These are phyloP conservation scores for Medicago ruthenica DNA, from an alignment of 306 rosid genomes.

Conservation along the genomic window DNA sequence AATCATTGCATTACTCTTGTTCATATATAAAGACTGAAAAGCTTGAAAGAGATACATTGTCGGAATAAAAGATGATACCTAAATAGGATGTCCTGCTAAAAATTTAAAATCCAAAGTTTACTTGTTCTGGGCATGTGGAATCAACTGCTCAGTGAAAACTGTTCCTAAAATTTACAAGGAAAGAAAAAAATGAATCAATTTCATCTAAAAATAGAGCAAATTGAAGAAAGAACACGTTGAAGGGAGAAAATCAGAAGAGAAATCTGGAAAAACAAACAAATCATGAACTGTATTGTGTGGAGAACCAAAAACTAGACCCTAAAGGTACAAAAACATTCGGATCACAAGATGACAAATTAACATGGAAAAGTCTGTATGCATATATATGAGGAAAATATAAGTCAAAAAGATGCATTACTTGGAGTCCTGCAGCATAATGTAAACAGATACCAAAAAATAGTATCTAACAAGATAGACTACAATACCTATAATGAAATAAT, in stretches of 20 bases:
- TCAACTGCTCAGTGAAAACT: background rate
- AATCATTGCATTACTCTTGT: constrained; percentile 16
- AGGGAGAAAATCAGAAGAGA: constrained; percentile 17
- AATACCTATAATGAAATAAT: constrained; percentile 40
- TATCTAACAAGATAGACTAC: constrained; percentile 56
- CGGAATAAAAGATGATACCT: constrained; percentile 14
- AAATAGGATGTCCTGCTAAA: constrained; percentile 12
- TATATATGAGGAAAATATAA: constrained; percentile 21
- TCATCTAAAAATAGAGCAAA: constrained; percentile 5
- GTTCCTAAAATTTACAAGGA: constrained; percentile 22
- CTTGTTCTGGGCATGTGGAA: background rate
- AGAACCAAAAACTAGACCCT: background rate
- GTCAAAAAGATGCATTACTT: constrained; percentile 49
- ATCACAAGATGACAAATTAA: background rate
- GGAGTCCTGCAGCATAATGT: constrained; percentile 49
- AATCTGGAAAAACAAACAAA: background rate
- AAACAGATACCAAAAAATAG: constrained; percentile 41
- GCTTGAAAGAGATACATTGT: background rate
- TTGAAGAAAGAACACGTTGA: background rate
- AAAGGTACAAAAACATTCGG: constrained; percentile 1
- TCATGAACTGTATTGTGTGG: background rate
- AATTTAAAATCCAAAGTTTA: constrained; percentile 14
- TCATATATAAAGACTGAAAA: background rate
- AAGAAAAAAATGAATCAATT: background rate
- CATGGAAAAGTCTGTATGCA: background rate